These are phyloP conservation scores for Hypoxylon sp. DNA, from an alignment of 2,329 filamentous ascomycete genomes.

Conservation along the genomic window DNA sequence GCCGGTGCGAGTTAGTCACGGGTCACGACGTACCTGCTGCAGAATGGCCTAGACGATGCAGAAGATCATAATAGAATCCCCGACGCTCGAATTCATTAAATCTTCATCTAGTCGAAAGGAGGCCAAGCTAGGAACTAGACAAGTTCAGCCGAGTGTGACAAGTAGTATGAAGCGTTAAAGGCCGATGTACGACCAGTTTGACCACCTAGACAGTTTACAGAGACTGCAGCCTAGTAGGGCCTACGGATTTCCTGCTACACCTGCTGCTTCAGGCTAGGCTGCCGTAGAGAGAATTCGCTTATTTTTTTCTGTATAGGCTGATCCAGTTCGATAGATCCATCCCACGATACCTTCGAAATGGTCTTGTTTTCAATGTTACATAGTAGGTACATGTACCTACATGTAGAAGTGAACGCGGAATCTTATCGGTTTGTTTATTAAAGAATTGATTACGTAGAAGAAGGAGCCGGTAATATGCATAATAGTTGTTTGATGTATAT, in stretches of 20 bases:
- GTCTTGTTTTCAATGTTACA: not conserved
- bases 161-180: conserved; percentile 5
- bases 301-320: conserved; percentile 1
- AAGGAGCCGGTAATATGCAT: not conserved
- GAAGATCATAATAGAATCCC: not conserved
- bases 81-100: not conserved
- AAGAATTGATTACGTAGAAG: not conserved
- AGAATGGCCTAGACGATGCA: conserved; percentile 8
- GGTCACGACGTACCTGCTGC: conserved; percentile 16
- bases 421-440: not conserved
- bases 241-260: too few relatives aligned
- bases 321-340: conserved; percentile 5
- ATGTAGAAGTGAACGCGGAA: not conserved
- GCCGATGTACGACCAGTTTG: conserved; percentile 30
- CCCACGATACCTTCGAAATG: conserved; percentile 11
- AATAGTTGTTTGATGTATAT: not conserved
- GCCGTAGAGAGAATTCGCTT: not conserved
- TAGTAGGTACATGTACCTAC: too few relatives aligned
- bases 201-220: conserved; percentile 29
- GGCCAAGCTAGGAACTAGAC: not conserved
- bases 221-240: not conserved
- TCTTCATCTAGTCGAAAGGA: conserved; percentile 3
- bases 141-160: conserved; percentile 26
- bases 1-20: conserved; percentile 12
- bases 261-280: not conserved